Evolutionary conservation across 352 stramenopile species (phyloP), one percentile per base, ranked within the genome.

Genomic region (Phytophthora kernoviae): DNA sequence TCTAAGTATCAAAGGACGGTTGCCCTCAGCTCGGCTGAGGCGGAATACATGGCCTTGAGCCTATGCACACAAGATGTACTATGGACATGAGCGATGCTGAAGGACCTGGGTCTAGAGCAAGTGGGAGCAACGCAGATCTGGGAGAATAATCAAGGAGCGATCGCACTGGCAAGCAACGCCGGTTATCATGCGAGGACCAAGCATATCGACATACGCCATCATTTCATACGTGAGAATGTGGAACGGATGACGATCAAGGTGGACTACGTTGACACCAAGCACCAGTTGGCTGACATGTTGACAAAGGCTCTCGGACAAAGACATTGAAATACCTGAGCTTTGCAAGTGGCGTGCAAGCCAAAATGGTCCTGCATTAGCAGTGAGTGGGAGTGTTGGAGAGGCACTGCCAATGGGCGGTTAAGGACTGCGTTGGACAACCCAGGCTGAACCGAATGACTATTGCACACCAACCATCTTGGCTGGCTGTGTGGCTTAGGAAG

Each of bases 201-300:
- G 60, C 64, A 73, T 24, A 57, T 73, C 8, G 64, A 73, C 33
- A 62, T 61, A 3, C 43, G 52, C 0, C 45, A 65, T 44, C 60
- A 73, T 20, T 73, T 69, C 53, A 59, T 65, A 2, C 54, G 53
- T 15, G 41, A 73, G 34, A 58, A 55, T 3, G 48, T 65, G 30
- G 42, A 44, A 5, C 24, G 49, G 42, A 33, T n/a, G 24, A 39
- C 5, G 14, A 41, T 70, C 34, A 60, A 59, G 22, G 9, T 65
- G 9, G 24, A 22, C 4, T 62, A 65, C 44, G 44, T 57, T 5
- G 32, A 39, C n/a, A 73, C 64, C 1, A 54, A 60, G 21, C 24
- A 59, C 6, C 46, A 63, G 33, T 39, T 73, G 2, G 60, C 64
- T 9, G 64, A 69, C 46, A 52, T 65, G 1, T 5, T 73, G 4